These are phyloP conservation scores for Chalciporus chontae DNA, from an alignment of 768 basidiomycete genomes.

Conservation along the genomic window DNA sequence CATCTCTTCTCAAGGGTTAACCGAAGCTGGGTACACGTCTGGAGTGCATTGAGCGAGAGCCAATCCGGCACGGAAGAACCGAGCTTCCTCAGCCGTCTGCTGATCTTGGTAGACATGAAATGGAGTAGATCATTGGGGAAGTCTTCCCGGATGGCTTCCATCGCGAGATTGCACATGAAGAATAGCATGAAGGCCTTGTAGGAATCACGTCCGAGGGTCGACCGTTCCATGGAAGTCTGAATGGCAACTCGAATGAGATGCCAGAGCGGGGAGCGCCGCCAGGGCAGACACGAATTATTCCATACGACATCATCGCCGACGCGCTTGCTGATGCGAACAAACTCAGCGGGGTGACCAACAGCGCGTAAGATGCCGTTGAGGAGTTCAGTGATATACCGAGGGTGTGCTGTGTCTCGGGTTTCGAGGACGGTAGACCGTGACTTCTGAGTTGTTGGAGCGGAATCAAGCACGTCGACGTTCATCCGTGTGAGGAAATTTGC, in stretches of 20 bases:
- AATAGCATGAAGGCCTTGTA: not conserved
- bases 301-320: constrained; percentile 7
- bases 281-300: constrained; percentile 10
- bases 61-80: not conserved
- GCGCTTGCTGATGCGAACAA: constrained; percentile 5
- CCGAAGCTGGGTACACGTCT: not conserved
- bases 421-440: constrained; percentile 7
- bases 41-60: not conserved
- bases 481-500: constrained; percentile 33
- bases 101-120: not conserved
- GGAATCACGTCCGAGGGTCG: not conserved
- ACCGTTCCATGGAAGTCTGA: not conserved
- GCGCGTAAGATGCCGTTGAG: not conserved
- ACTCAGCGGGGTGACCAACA: constrained; percentile 3
- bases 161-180: constrained; percentile 12
- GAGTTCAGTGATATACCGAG: not conserved
- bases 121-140: not conserved
- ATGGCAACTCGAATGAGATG: not conserved
- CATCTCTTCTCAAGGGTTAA: not conserved
- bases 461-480: constrained; percentile 20
- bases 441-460: constrained; percentile 4
- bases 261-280: constrained; percentile 16
- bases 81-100: constrained; percentile 1
- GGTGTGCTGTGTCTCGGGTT: constrained; percentile 1
- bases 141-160: not conserved